Conservation (phyloP, 768 basidiomycete species). For the Galerina sulciceps region DNA sequence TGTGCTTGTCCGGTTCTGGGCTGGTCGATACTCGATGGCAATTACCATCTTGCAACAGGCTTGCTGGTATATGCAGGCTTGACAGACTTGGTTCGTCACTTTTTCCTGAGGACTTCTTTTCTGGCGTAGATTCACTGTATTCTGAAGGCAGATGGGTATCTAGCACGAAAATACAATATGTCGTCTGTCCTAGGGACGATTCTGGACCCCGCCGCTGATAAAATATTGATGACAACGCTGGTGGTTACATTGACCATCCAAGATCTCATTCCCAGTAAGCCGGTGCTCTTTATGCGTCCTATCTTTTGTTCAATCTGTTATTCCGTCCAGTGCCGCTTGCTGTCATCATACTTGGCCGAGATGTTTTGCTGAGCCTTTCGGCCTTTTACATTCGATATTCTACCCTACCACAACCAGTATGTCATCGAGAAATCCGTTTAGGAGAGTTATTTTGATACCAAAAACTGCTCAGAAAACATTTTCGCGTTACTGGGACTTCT, state of each 20-base stretch:
- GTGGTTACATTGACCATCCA: constrained; percentile 85
- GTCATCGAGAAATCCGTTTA: constrained; percentile 28
- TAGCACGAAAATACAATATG: constrained; percentile 88
- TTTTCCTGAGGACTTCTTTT: background rate
- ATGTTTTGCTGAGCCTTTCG: constrained; percentile 81
- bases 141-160: constrained; percentile 82
- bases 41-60: constrained; percentile 81
- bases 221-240: constrained; percentile 92
- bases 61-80: constrained; percentile 91
- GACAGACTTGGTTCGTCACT: constrained; percentile 78
- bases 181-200: constrained; percentile 93
- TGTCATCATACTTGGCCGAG: constrained; percentile 85
- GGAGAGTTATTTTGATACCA: background rate
- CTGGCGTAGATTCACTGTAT: constrained; percentile 6
- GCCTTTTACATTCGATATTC: constrained; percentile 95
- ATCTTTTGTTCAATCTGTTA: background rate
- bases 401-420: constrained; percentile 83
- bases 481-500: constrained; percentile 93
- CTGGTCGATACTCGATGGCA: constrained; percentile 82
- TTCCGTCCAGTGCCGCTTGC: constrained; percentile 75
- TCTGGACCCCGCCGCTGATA: constrained; percentile 97
- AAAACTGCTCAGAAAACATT: constrained; percentile 76
- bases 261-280: constrained; percentile 80
- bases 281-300: background rate
- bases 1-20: constrained; percentile 90